Evolutionary conservation across 2,329 filamentous ascomycete genomes (phyloP).

Genomic region (Colletotrichum endophyticum): DNA sequence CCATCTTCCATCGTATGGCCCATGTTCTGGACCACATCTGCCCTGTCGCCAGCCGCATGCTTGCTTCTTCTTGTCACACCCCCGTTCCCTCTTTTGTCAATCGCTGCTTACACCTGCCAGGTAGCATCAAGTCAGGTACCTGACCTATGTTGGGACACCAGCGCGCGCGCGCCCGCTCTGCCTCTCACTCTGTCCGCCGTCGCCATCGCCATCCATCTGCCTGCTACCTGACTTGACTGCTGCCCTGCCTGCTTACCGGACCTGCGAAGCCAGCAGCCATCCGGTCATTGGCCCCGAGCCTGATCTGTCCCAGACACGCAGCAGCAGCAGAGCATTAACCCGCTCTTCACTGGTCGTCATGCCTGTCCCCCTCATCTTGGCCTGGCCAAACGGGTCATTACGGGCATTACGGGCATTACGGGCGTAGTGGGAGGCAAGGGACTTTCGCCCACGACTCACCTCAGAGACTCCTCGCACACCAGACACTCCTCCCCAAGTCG

Average conservation of each 20-base stretch:
- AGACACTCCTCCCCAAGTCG: background rate
- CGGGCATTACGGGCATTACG: constrained; percentile 20
- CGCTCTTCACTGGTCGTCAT: background rate
- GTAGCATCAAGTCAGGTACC: background rate
- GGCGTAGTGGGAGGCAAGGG: constrained; percentile 18
- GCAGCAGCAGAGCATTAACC: constrained; percentile 9
- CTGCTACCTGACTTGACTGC: background rate
- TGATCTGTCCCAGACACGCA: background rate
- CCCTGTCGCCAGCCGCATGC: constrained; percentile 12
- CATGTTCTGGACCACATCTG: constrained; percentile 9
- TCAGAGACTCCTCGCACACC: background rate
- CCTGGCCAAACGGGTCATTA: background rate
- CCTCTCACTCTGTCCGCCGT: background rate
- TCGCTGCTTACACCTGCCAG: constrained; percentile 2
- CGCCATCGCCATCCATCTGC: background rate
- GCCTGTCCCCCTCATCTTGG: background rate
- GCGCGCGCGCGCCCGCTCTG: background rate
- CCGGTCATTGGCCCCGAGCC: background rate
- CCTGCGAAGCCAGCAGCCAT: background rate
- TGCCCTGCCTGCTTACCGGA: background rate
- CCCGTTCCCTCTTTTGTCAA: constrained; percentile 10
- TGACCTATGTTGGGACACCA: background rate
- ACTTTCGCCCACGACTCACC: background rate
- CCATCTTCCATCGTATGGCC: background rate
- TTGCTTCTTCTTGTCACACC: constrained; percentile 15